Percentiles rank a stretch among this genome's conserved stretches.
Conservation (phyloP, 176 grass and related monocot genomes). For the Oryza nivara region DNA sequence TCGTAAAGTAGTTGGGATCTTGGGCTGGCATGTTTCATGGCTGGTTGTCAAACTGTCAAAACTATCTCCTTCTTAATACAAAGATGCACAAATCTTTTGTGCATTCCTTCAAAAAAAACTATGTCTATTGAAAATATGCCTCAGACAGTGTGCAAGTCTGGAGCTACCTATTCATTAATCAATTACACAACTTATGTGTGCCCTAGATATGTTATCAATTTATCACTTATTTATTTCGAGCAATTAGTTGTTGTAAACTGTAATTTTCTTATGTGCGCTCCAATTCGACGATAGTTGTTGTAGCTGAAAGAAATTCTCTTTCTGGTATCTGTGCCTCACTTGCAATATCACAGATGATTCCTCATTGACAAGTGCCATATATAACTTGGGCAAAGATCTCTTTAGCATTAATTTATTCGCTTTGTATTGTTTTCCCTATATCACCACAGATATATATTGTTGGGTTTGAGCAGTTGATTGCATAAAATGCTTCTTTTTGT, state of each 20-base stretch:
- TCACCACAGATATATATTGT: background rate
- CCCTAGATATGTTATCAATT: too few species aligned
- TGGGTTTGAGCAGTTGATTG: conserved; percentile 7
- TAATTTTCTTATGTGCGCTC: too few species aligned
- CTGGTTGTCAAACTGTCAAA: too few species aligned
- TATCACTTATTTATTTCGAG: too few species aligned
- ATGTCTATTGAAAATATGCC: background rate
- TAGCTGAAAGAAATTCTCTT: background rate
- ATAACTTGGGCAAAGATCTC: background rate
- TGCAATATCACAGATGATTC: conserved; percentile 20
- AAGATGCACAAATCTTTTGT: too few species aligned
- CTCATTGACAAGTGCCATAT: background rate
- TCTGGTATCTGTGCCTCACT: background rate
- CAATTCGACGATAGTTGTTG: background rate
- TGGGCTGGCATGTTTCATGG: too few species aligned
- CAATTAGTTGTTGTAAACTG: too few species aligned
- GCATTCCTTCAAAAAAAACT: background rate
- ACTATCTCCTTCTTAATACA: too few species aligned
- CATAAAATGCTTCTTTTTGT: background rate
- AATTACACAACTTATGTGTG: too few species aligned
- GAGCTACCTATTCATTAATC: too few species aligned
- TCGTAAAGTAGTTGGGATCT: too few species aligned
- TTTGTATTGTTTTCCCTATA: background rate
- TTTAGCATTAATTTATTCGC: background rate
- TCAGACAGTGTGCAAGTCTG: background rate